A percentile compares a stretch with the other conserved stretches of the same genome.
Evolutionary conservation across 176 grass and related monocot genomes (phyloP).

Genomic region (Tillandsia leiboldiana): DNA sequence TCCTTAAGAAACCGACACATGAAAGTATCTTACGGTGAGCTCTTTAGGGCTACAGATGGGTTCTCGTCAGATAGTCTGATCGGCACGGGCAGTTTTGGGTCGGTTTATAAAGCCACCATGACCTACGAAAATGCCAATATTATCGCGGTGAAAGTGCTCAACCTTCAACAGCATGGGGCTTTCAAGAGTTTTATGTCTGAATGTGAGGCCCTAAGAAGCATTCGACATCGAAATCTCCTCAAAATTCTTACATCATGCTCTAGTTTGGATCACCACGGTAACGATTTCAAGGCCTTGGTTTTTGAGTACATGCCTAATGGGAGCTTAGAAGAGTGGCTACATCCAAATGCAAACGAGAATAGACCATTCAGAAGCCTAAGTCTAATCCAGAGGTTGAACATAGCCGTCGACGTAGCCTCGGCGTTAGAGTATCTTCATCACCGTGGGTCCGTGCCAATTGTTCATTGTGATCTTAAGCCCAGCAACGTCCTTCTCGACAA

Average conservation of each 20-base stretch:
- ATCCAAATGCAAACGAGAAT: background rate
- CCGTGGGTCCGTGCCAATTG: slow-evolving; percentile 19
- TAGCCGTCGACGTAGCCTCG: slow-evolving; percentile 30
- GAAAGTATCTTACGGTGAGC: background rate
- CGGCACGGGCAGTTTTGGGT: background rate
- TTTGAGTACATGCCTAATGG: slow-evolving; percentile 33
- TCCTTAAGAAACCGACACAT: background rate
- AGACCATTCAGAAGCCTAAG: background rate
- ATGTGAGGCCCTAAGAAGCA: background rate
- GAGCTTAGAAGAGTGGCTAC: slow-evolving; percentile 11
- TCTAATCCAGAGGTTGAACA: slow-evolving; percentile 30
- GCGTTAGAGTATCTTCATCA: slow-evolving; percentile 54
- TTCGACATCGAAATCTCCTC: background rate
- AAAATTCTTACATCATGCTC: background rate
- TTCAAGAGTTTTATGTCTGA: background rate
- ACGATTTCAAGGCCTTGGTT: slow-evolving; percentile 21
- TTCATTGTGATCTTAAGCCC: slow-evolving; percentile 30
- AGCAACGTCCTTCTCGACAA: slow-evolving; percentile 38
- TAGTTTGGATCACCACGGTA: slow-evolving; percentile 4
- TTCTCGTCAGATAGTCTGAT: background rate
- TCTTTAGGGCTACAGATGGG: background rate
- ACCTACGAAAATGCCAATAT: background rate
- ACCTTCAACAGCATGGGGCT: background rate
- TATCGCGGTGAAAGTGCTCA: background rate
- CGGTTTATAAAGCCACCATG: no score